Evolutionary conservation across 2,329 filamentous ascomycete species (phyloP).

Genomic region (Botryotinia convoluta): DNA sequence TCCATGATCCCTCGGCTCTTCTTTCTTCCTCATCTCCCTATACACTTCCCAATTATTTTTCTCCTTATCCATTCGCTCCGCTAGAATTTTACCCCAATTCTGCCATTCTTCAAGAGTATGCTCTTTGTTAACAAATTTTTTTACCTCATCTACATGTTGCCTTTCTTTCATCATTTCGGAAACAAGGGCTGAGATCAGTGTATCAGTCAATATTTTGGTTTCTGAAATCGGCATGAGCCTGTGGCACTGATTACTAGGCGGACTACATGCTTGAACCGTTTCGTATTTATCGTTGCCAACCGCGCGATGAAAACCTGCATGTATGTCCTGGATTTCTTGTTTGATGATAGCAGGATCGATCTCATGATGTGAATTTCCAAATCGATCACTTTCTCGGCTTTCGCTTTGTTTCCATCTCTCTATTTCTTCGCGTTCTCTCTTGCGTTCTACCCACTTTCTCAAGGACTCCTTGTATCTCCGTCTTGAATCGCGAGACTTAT

Average conservation of each 20-base stretch:
- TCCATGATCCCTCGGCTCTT: not conserved
- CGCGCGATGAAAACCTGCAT: not conserved
- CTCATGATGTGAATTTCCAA: not conserved
- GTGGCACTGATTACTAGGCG: not conserved
- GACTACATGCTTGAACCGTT: not conserved
- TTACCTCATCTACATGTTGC: not conserved
- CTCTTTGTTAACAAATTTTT: not conserved
- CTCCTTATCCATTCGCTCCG: not conserved
- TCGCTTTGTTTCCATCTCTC: not conserved
- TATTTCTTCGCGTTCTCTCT: not conserved
- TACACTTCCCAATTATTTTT: not conserved
- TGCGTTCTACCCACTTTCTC: not conserved
- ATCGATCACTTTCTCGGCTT: not conserved
- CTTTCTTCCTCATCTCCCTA: not conserved
- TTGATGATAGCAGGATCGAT: not conserved
- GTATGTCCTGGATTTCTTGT: not conserved
- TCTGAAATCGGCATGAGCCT: not conserved
- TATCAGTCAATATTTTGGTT: not conserved
- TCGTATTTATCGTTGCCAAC: not conserved
- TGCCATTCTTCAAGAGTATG: not conserved
- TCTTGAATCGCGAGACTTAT: not conserved
- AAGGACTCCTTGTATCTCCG: not conserved
- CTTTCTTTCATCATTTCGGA: not conserved
- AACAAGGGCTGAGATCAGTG: not conserved
- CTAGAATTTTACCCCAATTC: not conserved